Percentiles rank a stretch among this genome's conserved stretches.
These are phyloP conservation scores for Alnus glutinosa DNA, from an alignment of 306 rosid genomes.

Conservation along the genomic window DNA sequence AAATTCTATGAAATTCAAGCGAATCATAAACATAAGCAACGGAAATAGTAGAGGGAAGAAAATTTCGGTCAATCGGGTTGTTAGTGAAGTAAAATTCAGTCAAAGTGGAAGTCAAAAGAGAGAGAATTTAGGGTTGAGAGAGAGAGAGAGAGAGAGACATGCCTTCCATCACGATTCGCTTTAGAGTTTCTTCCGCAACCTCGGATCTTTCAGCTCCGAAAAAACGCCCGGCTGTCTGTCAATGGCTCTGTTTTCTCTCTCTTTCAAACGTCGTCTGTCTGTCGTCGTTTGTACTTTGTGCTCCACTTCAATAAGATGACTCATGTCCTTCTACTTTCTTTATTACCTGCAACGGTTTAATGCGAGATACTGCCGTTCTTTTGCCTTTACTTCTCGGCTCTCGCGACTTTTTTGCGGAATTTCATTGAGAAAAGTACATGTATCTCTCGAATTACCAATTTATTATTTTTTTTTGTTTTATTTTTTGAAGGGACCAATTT, in stretches of 20 bases:
- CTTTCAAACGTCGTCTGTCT: neutral
- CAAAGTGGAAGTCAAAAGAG: constrained; percentile 34
- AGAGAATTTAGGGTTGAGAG: constrained; percentile 48
- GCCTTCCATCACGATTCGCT: constrained; percentile 50
- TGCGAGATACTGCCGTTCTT: neutral
- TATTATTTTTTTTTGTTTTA: no score
- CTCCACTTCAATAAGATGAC: neutral
- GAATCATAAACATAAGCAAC: neutral
- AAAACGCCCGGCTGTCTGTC: constrained; percentile 2
- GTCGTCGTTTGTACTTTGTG: neutral
- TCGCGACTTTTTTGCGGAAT: no score
- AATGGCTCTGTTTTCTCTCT: neutral
- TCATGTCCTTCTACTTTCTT: neutral
- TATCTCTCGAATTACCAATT: no score
- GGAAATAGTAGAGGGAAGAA: constrained; percentile 4
- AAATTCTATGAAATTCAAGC: neutral
- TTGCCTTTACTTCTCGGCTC: neutral
- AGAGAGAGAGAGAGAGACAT: constrained; percentile 8
- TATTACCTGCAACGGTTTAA: constrained; percentile 3
- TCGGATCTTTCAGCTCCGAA: constrained; percentile 45
- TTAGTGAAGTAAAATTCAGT: constrained; percentile 26
- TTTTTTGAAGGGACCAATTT: no score
- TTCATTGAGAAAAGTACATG: no score
- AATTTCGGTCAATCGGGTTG: constrained; percentile 17
- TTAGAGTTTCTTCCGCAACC: constrained; percentile 10